Evolutionary conservation across 352 stramenopile species (phyloP).

Genomic region (Pythium guiyangense): DNA sequence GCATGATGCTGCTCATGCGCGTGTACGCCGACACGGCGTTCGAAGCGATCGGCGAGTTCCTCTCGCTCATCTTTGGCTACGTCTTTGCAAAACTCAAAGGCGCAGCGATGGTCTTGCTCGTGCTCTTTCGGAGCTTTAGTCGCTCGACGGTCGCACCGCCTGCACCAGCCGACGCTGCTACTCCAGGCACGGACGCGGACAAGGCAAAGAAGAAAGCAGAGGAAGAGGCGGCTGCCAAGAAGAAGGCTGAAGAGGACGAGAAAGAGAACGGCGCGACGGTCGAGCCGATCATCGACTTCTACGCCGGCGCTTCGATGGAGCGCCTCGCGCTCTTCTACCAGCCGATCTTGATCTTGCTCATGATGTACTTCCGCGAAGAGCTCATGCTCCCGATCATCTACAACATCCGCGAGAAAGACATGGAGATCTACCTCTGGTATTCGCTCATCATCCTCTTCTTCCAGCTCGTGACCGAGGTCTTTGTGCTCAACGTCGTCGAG

Average conservation of each 20-base stretch:
- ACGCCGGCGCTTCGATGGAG: constrained; percentile 89
- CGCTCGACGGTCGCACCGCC: constrained; percentile 26
- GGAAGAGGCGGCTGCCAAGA: constrained; percentile 16
- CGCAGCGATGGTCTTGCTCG: constrained; percentile 21
- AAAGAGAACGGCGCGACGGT: constrained; percentile 84
- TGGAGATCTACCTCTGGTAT: constrained; percentile 97
- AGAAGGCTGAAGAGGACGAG: constrained; percentile 36
- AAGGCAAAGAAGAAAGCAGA: constrained; percentile 24
- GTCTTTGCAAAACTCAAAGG: constrained; percentile 33
- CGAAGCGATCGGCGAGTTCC: constrained; percentile 66
- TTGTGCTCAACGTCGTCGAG: constrained; percentile 95
- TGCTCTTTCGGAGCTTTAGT: constrained; percentile 51
- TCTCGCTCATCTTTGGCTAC: constrained; percentile 34
- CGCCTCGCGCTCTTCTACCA: constrained; percentile 92
- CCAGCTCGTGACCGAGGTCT: constrained; percentile 92
- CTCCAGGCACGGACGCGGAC: constrained; percentile 5
- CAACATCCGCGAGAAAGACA: constrained; percentile 96
- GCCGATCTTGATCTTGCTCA: constrained; percentile 92
- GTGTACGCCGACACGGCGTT: constrained; percentile 90
- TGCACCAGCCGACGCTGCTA: neutral
- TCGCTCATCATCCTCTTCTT: constrained; percentile 94
- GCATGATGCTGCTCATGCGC: constrained; percentile 90
- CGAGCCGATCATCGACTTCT: constrained; percentile 96
- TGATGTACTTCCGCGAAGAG: constrained; percentile 95
- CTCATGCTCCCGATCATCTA: constrained; percentile 92